Percentiles rank a stretch among this genome's conserved stretches.
These are phyloP conservation scores for Alternaria viburni DNA, from an alignment of 2,329 filamentous ascomycete genomes.

Conservation along the genomic window DNA sequence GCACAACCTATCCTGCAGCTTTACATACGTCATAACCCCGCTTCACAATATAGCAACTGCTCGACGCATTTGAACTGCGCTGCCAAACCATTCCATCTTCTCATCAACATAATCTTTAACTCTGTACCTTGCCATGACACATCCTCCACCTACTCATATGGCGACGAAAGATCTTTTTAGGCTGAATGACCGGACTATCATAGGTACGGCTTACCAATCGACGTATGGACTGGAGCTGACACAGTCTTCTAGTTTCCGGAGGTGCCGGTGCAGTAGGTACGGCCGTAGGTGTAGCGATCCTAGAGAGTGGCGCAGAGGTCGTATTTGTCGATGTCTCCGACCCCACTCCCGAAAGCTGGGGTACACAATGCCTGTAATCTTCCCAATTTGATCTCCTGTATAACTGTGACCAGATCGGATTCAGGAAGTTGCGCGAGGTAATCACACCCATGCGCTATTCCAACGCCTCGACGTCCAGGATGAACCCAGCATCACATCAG, in stretches of 20 bases:
- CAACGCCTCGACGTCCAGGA: conserved; percentile 29
- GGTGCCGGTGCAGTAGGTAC: conserved; percentile 36
- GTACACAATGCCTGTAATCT: neutral
- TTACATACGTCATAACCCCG: neutral
- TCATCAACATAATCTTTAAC: neutral
- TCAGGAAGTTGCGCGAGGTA: conserved; percentile 3
- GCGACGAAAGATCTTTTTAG: conserved; percentile 30
- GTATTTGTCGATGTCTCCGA: conserved; percentile 24
- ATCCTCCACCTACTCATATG: conserved; percentile 20
- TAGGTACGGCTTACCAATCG: conserved; percentile 17
- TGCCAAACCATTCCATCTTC: neutral
- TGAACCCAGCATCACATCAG: conserved; percentile 19
- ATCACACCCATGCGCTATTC: conserved; percentile 22
- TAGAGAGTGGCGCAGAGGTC: conserved; percentile 37
- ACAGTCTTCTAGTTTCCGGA: conserved; percentile 27
- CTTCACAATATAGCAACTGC: neutral
- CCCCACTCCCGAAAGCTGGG: conserved; percentile 11
- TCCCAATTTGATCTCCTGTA: neutral
- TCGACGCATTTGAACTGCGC: neutral
- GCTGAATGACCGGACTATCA: conserved; percentile 29
- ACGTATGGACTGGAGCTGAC: neutral
- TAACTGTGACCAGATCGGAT: neutral
- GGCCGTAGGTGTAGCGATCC: conserved; percentile 27
- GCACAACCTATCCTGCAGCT: neutral
- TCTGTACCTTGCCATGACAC: conserved; percentile 15